Base-by-base conservation (phyloP, 1,284 basidiomycete species). In the Cutaneotrichosporon curvatum region DNA sequence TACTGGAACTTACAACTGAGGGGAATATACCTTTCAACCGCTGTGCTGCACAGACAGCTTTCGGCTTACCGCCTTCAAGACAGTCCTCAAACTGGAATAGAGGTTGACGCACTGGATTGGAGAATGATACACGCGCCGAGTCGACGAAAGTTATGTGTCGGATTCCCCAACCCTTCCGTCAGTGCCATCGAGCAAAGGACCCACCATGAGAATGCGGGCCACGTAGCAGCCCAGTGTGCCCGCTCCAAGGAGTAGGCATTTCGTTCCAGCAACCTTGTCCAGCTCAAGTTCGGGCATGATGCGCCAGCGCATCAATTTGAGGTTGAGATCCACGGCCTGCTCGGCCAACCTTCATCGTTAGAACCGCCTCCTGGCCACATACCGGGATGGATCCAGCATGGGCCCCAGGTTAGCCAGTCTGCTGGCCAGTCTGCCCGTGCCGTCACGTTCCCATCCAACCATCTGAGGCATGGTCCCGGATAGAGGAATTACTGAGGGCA, bases 211-310 rank as follows among this genome's bases (percentile, higher is more conserved):
- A 2, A 83, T 82, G 16, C 90, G 75, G 0, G 92, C 83, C 15
- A 97, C 92, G 62, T 97, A 97, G 68, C 95, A 98, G 0, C 95
- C 95, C 12, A 98, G 76, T 0, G 95, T 98, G 0, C 95, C 94
- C 0, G 94, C 91, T 4, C 94, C 95, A 0, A 98, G 80, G 2
- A 97, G 74, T 1, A 98, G 74, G 66, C 88, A 95, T 41, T 76
- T 80, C 0, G 89, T 90, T 0, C 68, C 66, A 2, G 87, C 81
- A 21, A 99, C 79, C 68, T 83, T 87, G 43, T 95, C 91, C 7
- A 98, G 77, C 55, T 97, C 79, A 37, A 99, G 80, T 0, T 80
- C 75, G 2, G 95, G 94, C 37, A 98, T 76, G 55, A 98, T 91
- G 9, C 94, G 79, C 94, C 94, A 98, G 23, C 90, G 80, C 94